Base-by-base conservation (phyloP, 768 basidiomycete species). In the Pulveroboletus sp. region DNA sequence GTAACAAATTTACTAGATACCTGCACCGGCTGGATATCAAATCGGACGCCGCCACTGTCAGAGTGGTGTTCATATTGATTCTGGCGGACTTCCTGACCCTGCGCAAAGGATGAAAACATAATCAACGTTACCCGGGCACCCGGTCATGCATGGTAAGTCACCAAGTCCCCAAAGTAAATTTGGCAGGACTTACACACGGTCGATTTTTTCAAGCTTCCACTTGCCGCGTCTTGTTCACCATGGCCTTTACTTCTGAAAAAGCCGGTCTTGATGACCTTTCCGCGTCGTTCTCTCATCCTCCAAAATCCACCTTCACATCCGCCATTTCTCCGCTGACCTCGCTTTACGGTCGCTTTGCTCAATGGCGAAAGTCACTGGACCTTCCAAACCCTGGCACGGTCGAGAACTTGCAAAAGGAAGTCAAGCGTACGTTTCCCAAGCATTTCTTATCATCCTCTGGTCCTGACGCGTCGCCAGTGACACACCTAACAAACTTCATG, bases 341-440 rank as follows among this genome's bases (percentile, higher is more conserved):
- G 67, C 73, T 79, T 20, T 88, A 86, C 68, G 75, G 80, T 60
- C 81, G 84, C 49, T 84, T 95, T 69, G 77, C 85, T 51, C 73
- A 79, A 65, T 94, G 92, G 89, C 83, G 93, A 59, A 78, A 81
- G 60, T 78, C 82, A 53, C 76, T 94, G 56, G 87, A 84, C 40
- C 75, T 98, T 42, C 82, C 91, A 34, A 88, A 90, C 69, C 94
- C 94, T n/a, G 94, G 94, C 47, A 85, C 88, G 14, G 84, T 86
- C 38, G 94, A 98, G 78, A 92, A 90, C 67, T 76, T 97, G 54
- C 86, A 87, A 60, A 92, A 90, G 73, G 94, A 98, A 72, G 84
- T 90, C 59, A 94, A 94, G 72, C 70, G 94, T 95, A 59, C 52
- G 82, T 42, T 35, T 25, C 35, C 47, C 32, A 5, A 43, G 32